These are phyloP conservation scores for Debaryomyces sp. DNA, from an alignment of 1,139 yeast species.

Conservation along the genomic window DNA sequence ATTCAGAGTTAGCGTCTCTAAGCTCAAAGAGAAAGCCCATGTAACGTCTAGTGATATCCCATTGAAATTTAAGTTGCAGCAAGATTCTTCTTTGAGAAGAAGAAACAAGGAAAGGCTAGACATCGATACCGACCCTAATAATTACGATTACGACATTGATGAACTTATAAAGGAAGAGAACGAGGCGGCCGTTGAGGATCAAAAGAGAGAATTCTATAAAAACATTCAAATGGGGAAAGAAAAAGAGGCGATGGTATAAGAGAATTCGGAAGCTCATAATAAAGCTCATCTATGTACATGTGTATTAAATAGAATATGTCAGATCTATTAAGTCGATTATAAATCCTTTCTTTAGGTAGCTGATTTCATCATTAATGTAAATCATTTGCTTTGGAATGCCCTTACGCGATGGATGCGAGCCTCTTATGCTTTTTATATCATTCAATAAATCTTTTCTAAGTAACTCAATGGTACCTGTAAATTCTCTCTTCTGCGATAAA, in stretches of 20 bases:
- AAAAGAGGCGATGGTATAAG: conserved; percentile 34
- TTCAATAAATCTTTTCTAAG: conserved; percentile 14
- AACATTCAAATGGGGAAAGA: conserved; percentile 31
- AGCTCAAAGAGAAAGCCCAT: conserved; percentile 32
- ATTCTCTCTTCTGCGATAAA: conserved; percentile 5
- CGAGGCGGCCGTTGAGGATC: conserved; percentile 23
- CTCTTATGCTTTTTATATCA: conserved; percentile 12
- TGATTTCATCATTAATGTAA: conserved; percentile 24
- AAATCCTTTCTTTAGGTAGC: conserved; percentile 26
- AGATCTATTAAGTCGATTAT: conserved; percentile 22
- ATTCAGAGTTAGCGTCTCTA: conserved; percentile 26
- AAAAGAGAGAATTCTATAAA: conserved; percentile 28
- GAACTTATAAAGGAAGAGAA: conserved; percentile 34
- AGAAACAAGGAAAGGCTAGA: conserved; percentile 36
- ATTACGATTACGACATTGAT: conserved; percentile 34
- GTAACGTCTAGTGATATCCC: conserved; percentile 46
- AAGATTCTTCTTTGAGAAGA: conserved; percentile 19
- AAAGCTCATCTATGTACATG: not conserved
- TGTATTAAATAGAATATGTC: conserved; percentile 3
- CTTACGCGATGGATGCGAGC: conserved; percentile 6
- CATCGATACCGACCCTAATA: conserved; percentile 38
- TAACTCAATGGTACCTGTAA: conserved; percentile 14
- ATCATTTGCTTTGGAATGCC: conserved; percentile 15
- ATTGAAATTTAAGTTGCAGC: conserved; percentile 33
- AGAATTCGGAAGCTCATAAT: not conserved